Evolutionary conservation across 176 grass and related monocot genomes (phyloP).

Genomic region (Neostapfia colusana): DNA sequence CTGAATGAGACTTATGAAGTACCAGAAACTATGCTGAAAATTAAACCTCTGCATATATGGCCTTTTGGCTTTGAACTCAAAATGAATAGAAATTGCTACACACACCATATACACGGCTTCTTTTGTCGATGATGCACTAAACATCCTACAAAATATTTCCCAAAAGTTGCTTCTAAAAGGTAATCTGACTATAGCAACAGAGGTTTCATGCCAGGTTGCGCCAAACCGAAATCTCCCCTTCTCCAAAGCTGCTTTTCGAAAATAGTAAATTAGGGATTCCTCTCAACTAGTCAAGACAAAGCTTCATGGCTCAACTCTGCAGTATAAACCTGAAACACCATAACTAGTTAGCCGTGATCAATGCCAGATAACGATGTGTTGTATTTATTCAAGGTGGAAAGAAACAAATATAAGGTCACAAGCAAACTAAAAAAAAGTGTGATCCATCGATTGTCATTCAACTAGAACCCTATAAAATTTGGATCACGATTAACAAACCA

Average conservation of each 20-base stretch:
- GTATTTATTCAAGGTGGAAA: background rate
- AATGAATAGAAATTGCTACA: conserved; percentile 34
- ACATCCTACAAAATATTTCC: conserved; percentile 42
- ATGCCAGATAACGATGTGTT: background rate
- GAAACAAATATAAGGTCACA: background rate
- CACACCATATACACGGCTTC: conserved; percentile 23
- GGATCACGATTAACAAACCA: background rate
- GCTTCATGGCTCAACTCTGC: conserved; percentile 43
- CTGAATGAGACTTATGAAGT: background rate
- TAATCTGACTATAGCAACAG: background rate
- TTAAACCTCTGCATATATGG: conserved; percentile 13
- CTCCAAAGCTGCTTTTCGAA: conserved; percentile 20
- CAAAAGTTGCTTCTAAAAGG: background rate
- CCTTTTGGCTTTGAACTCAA: conserved; percentile 44
- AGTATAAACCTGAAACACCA: conserved; percentile 48
- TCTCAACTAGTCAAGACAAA: conserved; percentile 32
- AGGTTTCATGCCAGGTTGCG: conserved; percentile 16
- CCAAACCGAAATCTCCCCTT: background rate
- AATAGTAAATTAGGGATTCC: conserved; percentile 19
- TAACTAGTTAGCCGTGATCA: background rate
- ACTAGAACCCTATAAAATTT: background rate
- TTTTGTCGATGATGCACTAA: conserved; percentile 14
- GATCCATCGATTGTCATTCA: background rate
- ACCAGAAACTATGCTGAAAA: background rate
- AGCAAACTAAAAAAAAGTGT: too few species aligned